phyloP scores from a whole-genome alignment of 2,329 filamentous ascomycete genomes.

The Elsinoe batatas region DNA sequence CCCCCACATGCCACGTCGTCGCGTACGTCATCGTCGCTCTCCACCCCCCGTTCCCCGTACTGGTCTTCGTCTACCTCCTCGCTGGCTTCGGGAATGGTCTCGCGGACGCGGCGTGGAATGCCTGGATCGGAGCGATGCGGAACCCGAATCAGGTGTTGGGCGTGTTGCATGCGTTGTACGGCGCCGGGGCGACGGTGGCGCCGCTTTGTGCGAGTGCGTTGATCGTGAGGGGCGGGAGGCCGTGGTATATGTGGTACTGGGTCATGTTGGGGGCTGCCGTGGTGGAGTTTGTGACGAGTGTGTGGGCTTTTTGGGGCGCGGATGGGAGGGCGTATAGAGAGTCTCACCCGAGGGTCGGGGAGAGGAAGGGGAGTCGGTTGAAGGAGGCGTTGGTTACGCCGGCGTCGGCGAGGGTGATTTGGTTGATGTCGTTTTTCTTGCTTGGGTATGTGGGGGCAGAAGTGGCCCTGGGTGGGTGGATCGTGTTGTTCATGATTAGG shows the following conservation, averaged over 20 bases:
- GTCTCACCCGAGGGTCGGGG: slow-evolving; percentile 38
- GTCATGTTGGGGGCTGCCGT: slow-evolving; percentile 52
- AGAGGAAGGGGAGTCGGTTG: slow-evolving; percentile 34
- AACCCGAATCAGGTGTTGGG: slow-evolving; percentile 61
- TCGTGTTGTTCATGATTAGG: slow-evolving; percentile 77
- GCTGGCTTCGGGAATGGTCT: slow-evolving; percentile 60
- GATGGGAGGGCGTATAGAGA: slow-evolving; percentile 48
- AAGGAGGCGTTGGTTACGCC: slow-evolving; percentile 39
- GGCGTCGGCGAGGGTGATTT: slow-evolving; percentile 49
- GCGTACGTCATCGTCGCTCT: slow-evolving; percentile 52
- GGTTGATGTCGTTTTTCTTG: slow-evolving; percentile 65
- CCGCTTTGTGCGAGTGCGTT: slow-evolving; percentile 60
- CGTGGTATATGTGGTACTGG: slow-evolving; percentile 64
- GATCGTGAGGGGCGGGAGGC: slow-evolving; percentile 48
- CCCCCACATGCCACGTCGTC: slow-evolving; percentile 48
- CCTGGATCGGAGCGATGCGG: slow-evolving; percentile 57
- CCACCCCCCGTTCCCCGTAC: slow-evolving; percentile 55
- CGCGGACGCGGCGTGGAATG: slow-evolving; percentile 47
- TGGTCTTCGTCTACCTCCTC: slow-evolving; percentile 52
- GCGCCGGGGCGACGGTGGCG: slow-evolving; percentile 54
- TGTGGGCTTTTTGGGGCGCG: slow-evolving; percentile 50
- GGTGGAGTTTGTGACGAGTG: slow-evolving; percentile 43
- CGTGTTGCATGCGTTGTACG: slow-evolving; percentile 58
- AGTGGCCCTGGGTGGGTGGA: slow-evolving; percentile 68
- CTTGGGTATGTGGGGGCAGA: slow-evolving; percentile 72